Evolutionary conservation across 106 monocot species (phyloP).

Genomic region (Acorus gramineus): DNA sequence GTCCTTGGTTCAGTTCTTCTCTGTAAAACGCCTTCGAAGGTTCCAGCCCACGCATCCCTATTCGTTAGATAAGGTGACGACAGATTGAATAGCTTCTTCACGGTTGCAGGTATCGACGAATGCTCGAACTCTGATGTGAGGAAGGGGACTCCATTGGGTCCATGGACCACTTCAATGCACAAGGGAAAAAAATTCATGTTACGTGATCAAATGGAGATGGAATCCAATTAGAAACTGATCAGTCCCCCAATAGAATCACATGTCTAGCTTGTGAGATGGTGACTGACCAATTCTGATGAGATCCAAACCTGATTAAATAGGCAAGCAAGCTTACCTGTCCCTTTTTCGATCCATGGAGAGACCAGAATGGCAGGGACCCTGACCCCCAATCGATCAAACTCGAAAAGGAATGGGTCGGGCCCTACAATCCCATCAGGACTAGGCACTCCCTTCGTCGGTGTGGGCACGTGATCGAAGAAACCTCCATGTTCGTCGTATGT

Average conservation of each 20-base stretch:
- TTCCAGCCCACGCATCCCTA: constrained; percentile 28
- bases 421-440: constrained; percentile 54
- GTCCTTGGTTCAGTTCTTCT: constrained; percentile 3
- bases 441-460: constrained; percentile 38
- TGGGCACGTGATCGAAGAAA: constrained; percentile 57
- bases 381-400: constrained; percentile 57
- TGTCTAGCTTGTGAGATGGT: too few relatives aligned
- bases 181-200: neutral
- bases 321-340: constrained; percentile 24
- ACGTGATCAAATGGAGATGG: neutral
- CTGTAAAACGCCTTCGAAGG: constrained; percentile 13
- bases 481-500: constrained; percentile 73
- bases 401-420: constrained; percentile 18
- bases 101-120: constrained; percentile 25
- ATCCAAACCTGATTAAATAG: neutral
- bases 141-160: constrained; percentile 1
- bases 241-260: too few relatives aligned
- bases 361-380: constrained; percentile 46
- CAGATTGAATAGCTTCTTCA: constrained; percentile 21
- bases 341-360: constrained; percentile 67
- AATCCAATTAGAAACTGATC: neutral
- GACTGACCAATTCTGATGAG: too few relatives aligned
- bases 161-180: constrained; percentile 8
- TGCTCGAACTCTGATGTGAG: constrained; percentile 19
- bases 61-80: constrained; percentile 10